Evolutionary conservation across 345 rosid species (phyloP).

Genomic region (Arabidopsis suecica): DNA sequence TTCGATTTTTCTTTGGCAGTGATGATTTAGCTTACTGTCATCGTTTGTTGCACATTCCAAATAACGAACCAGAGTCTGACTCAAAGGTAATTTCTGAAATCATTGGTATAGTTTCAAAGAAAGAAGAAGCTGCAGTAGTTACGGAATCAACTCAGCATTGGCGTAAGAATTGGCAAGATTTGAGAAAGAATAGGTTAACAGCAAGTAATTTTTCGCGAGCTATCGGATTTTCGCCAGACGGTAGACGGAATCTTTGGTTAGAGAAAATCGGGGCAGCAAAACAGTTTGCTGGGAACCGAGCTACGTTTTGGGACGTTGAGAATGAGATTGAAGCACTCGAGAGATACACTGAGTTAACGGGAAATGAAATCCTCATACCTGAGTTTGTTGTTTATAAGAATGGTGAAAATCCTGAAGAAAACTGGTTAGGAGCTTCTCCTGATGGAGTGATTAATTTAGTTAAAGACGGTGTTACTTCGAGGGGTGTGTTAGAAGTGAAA

Average conservation of each 20-base stretch:
- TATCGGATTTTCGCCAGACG: constrained; percentile 63
- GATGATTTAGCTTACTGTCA: constrained; percentile 34
- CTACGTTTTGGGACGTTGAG: constrained; percentile 38
- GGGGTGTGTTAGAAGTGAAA: constrained; percentile 75
- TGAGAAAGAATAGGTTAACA: constrained; percentile 56
- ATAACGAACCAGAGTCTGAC: constrained; percentile 24
- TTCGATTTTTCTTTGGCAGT: constrained; percentile 9
- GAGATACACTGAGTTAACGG: constrained; percentile 59
- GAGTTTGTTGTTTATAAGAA: constrained; percentile 44
- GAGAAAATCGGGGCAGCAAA: constrained; percentile 66
- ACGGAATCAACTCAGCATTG: constrained; percentile 43
- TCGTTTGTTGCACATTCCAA: constrained; percentile 36
- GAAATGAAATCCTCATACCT: constrained; percentile 50
- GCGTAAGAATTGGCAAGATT: constrained; percentile 59
- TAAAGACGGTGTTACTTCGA: constrained; percentile 52
- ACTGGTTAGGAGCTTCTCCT: constrained; percentile 91
- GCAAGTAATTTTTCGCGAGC: constrained; percentile 78
- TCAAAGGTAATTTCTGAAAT: constrained; percentile 30
- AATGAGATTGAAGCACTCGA: constrained; percentile 63
- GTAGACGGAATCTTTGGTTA: constrained; percentile 76
- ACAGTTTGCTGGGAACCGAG: constrained; percentile 35
- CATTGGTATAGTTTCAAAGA: constrained; percentile 14
- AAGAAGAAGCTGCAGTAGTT: not conserved
- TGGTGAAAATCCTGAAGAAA: constrained; percentile 40
- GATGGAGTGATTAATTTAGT: constrained; percentile 62